Percentiles rank a stretch among this genome's conserved stretches.
These are phyloP conservation scores for Umbelopsis isabellina DNA, from an alignment of 192 early-diverging fungal genomes.

Conservation along the genomic window DNA sequence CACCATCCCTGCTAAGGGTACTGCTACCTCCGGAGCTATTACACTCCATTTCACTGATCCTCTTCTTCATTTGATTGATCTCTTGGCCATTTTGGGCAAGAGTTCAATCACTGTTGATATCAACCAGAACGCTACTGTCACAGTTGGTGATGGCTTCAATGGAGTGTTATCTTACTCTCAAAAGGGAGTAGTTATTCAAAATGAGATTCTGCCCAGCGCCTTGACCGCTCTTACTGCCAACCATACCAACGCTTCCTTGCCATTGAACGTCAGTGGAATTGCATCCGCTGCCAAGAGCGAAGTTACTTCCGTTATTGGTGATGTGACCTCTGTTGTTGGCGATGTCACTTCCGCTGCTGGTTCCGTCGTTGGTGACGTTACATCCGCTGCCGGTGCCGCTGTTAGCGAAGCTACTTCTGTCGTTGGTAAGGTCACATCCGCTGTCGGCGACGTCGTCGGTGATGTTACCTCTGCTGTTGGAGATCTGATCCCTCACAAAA, in stretches of 20 bases:
- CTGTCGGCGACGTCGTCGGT: not conserved
- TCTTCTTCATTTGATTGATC: not conserved
- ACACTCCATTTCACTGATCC: not conserved
- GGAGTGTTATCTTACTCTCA: conserved; percentile 22
- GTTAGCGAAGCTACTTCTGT: not conserved
- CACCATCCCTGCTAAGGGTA: conserved; percentile 22
- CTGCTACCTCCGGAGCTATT: conserved; percentile 3
- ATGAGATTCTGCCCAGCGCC: not conserved
- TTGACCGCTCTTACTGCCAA: not conserved
- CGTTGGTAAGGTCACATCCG: not conserved
- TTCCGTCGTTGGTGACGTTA: not conserved
- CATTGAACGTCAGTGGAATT: not conserved
- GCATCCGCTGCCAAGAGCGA: not conserved
- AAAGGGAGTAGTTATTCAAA: conserved; percentile 7
- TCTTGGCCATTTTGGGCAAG: conserved; percentile 4
- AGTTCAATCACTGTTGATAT: conserved; percentile 9
- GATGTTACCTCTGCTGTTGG: not conserved
- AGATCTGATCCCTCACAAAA: not conserved
- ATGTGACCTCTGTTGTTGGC: conserved; percentile 10
- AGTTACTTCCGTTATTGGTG: not conserved
- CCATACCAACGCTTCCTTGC: not conserved
- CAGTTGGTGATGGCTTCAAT: conserved; percentile 29
- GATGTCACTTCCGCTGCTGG: conserved; percentile 9
- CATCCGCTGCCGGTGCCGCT: not conserved
- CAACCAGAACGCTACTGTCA: conserved; percentile 22